Conservation (phyloP, 306 rosid species). For the Pachyrhizus erosus region DNA sequence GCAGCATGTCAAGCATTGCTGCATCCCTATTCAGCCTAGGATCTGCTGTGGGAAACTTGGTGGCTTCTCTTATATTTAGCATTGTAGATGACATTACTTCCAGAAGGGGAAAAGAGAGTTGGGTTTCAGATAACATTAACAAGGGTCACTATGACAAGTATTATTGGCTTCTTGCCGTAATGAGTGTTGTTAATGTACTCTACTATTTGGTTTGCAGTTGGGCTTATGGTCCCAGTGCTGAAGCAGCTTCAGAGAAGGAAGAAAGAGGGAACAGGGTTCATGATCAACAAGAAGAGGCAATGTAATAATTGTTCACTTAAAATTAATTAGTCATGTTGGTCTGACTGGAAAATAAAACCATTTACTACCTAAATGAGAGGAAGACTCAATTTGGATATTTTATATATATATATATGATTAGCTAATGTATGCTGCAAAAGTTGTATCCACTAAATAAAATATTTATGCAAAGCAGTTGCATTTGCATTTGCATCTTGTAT, state of each 20-base stretch:
- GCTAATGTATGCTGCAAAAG: background rate
- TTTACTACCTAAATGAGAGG: background rate
- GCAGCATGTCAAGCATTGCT: slow-evolving; percentile 75
- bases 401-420: background rate
- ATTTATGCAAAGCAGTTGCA: background rate
- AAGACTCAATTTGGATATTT: background rate
- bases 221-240: slow-evolving; percentile 68
- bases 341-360: background rate
- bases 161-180: slow-evolving; percentile 63
- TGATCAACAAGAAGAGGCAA: slow-evolving; percentile 32
- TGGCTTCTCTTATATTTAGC: slow-evolving; percentile 56
- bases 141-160: slow-evolving; percentile 62
- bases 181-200: slow-evolving; percentile 48
- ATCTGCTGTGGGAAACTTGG: slow-evolving; percentile 57
- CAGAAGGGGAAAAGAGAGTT: slow-evolving; percentile 60
- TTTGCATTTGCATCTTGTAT: too few relatives aligned
- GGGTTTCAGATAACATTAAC: slow-evolving; percentile 65
- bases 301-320: background rate
- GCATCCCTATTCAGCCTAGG: slow-evolving; percentile 57
- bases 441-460: background rate
- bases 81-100: slow-evolving; percentile 56
- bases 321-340: background rate
- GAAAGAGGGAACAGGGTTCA: slow-evolving; percentile 35
- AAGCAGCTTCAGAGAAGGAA: slow-evolving; percentile 35
- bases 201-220: slow-evolving; percentile 61